phyloP scores from a whole-genome alignment of 2,329 filamentous ascomycete species.

The Setomelanomma holmii region DNA sequence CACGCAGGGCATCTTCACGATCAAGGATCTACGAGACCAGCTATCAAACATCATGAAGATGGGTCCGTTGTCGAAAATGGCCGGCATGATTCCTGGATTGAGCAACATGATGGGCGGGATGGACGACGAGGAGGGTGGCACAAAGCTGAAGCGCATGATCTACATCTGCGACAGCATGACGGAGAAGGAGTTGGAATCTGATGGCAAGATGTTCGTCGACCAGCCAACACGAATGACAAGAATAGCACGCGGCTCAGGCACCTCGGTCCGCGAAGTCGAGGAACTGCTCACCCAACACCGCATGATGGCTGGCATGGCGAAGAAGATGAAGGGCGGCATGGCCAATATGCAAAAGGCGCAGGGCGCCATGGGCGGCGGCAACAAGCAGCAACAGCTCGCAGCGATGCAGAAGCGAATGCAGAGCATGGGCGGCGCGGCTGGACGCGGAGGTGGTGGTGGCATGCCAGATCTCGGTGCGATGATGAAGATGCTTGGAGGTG shows the following conservation, averaged over 20 bases:
- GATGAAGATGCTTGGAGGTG: constrained; percentile 89
- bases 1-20: constrained; percentile 92
- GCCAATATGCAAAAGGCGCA: constrained; percentile 97
- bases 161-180: constrained; percentile 99
- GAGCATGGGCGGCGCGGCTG: constrained; percentile 80
- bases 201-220: constrained; percentile 92
- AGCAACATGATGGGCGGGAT: constrained; percentile 93
- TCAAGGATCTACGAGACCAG: constrained; percentile 93
- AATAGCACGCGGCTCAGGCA: constrained; percentile 88
- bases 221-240: constrained; percentile 93
- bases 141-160: constrained; percentile 96
- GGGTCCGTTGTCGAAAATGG: constrained; percentile 96
- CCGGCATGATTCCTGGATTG: constrained; percentile 97
- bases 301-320: constrained; percentile 99
- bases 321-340: constrained; percentile 98
- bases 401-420: constrained; percentile 97
- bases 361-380: constrained; percentile 86
- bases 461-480: constrained; percentile 86
- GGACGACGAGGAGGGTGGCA: constrained; percentile 94
- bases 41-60: constrained; percentile 99
- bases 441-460: constrained; percentile 58
- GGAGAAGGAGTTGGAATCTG: constrained; percentile 89
- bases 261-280: constrained; percentile 90
- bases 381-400: constrained; percentile 91
- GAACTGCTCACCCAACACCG: constrained; percentile 96